Conservation (phyloP, 306 rosid species). For the cucumber (Cucumis sativus) region DNA sequence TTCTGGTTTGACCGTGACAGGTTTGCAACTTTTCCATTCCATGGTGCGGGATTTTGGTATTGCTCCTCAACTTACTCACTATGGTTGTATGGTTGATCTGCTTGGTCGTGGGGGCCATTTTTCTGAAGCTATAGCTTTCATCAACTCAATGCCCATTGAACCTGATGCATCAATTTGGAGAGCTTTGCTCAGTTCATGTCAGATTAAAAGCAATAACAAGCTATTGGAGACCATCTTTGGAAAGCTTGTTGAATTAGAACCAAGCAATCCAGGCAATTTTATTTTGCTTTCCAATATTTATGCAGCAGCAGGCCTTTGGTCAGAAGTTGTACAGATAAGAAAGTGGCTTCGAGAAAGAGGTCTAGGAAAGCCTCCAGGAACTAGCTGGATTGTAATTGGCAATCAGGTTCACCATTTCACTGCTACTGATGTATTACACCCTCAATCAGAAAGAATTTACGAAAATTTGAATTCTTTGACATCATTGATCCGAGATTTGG, state of each 20-base stretch:
- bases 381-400: slow-evolving; percentile 34
- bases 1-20: slow-evolving; percentile 24
- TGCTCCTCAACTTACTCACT: slow-evolving; percentile 31
- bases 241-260: slow-evolving; percentile 34
- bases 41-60: slow-evolving; percentile 27
- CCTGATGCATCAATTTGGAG: slow-evolving; percentile 40
- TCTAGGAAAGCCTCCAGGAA: slow-evolving; percentile 23
- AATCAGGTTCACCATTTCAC: slow-evolving; percentile 22
- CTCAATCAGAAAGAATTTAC: slow-evolving; percentile 21
- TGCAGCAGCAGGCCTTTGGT: slow-evolving; percentile 32
- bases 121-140: slow-evolving; percentile 26
- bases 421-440: slow-evolving; percentile 24
- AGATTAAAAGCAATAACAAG: slow-evolving; percentile 6
- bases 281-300: slow-evolving; percentile 33
- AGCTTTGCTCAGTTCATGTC: slow-evolving; percentile 38
- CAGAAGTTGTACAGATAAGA: slow-evolving; percentile 21
- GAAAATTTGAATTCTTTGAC: slow-evolving; percentile 21
- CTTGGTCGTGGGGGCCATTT: slow-evolving; percentile 35
- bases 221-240: slow-evolving; percentile 21
- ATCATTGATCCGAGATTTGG: slow-evolving; percentile 20
- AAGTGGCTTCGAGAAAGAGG: slow-evolving; percentile 25
- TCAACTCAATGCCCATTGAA: slow-evolving; percentile 22
- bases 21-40: slow-evolving; percentile 25
- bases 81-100: slow-evolving; percentile 37
- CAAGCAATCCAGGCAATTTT: slow-evolving; percentile 30